Percentiles rank a stretch among this genome's conserved stretches.
phyloP scores from a whole-genome alignment of 2,329 filamentous ascomycete species.

The Cryphonectria japonica region DNA sequence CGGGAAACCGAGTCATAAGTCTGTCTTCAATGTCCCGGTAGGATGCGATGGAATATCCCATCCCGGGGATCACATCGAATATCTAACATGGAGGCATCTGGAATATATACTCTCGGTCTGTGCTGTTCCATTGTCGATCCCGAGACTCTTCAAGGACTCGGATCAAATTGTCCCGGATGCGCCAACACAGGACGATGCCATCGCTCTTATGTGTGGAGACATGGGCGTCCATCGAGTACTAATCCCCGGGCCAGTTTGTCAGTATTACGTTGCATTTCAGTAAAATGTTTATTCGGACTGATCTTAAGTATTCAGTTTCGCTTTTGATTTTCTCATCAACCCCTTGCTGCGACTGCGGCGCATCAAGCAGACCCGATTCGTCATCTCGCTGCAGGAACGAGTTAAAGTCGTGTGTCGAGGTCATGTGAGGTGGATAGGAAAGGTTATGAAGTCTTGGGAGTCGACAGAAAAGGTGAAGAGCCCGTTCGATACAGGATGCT shows the following conservation, averaged over 20 bases:
- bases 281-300: background rate
- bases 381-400: background rate
- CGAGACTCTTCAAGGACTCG: background rate
- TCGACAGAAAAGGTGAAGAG: background rate
- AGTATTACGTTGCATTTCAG: background rate
- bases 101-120: slow-evolving; percentile 24
- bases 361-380: background rate
- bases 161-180: background rate
- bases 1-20: background rate
- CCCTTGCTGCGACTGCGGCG: background rate
- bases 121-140: slow-evolving; percentile 1
- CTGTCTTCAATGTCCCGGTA: background rate
- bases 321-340: slow-evolving; percentile 11
- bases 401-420: slow-evolving; percentile 8
- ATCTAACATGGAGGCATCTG: slow-evolving; percentile 20
- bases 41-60: background rate
- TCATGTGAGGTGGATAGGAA: slow-evolving; percentile 13
- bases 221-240: slow-evolving; percentile 25
- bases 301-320: background rate
- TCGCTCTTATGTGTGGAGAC: slow-evolving; percentile 29
- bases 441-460: background rate
- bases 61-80: slow-evolving; percentile 5
- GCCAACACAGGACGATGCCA: background rate
- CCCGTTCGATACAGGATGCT: background rate
- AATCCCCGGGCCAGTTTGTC: no score